Base-by-base conservation (phyloP, 805 yeast species). In the Saccharomyces cerevisiae region DNA sequence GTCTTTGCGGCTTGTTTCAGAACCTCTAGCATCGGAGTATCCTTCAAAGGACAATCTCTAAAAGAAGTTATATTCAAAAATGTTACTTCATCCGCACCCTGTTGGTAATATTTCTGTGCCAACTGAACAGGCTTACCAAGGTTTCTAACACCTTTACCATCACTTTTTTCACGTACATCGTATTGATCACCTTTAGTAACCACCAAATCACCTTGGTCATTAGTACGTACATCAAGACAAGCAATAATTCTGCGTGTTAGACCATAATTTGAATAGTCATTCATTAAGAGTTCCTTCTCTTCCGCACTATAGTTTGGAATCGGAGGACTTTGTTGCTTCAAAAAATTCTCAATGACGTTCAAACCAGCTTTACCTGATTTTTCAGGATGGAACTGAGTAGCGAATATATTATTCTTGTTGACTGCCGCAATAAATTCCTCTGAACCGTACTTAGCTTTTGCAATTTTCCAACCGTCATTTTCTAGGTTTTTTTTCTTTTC, bases 381-480 rank as follows among this genome's bases (percentile, higher is more conserved):
- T 68, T 94, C 99, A n/a, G 99, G 99, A 71, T 94, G 99, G 71
- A 94, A 94, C 70, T 94, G 99, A 0, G 98, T 94, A 47, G 97
- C 96, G 71, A 94, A 88, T 10, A 92, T 75, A 58, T 89, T 91
- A 55, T 78, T 89, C 64, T 79, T 85, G 30, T 83, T 68, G 50
- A 91, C 69, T 0, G 98, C 94, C 14, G 97, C 95, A 57, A 94
- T 74, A 62, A 91, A 94, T 51, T 72, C 76, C 70, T 94, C 91
- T 28, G 81, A 69, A 6, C 95, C 96, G 69, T 94, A 94, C 53
- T 71, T 75, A 1, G 94, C 80, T 48, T 79, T 71, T 0, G 90
- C 89, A 53, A 87, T 76, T 36, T 82, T 80, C 96, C 97, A 92
- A 24, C 81, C 81, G 5, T 61, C 58, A 46, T 73, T 56, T 14